Base-by-base conservation (phyloP, 768 basidiomycete genomes). In the Mycena kentingensis region DNA sequence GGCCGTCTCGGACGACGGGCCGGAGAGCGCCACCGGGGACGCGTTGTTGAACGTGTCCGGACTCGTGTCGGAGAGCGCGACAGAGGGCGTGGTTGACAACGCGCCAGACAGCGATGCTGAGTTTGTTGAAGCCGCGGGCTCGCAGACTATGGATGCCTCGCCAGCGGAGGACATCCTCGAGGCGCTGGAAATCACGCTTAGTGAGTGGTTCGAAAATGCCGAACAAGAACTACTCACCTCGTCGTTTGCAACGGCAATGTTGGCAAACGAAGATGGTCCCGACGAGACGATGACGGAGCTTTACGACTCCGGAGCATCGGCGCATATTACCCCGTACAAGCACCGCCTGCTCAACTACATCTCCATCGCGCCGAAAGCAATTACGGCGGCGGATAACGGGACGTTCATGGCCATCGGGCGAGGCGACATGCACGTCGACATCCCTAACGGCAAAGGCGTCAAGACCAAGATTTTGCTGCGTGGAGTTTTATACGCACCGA, bases 271-370 rank as follows among this genome's bases (percentile, higher is more conserved):
- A 26, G 21, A 42, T 26, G 41, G 22, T 5, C 41, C 41, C 6
- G 41, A 42, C 21, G 41, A 42, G 11, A 42, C 41, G 22, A 42
- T 42, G 41, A 47, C 55, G n/a, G 47, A 60, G 22, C 50, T 64
- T 15, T 64, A 57, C 41, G 54, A 64, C 53, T 61, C 54, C 2
- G 60, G 56, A 19, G 55, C 55, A 16, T 54, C 49, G 22, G 18
- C 35, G 24, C 58, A 64, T 34, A 59, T 60, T 46, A 52, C 57
- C 22, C 52, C 51, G 13, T 32, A 55, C n/a, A 32, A 28, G n/a
- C 26, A 65, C 36, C 52, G 50, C 4, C 49, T 65, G 13, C n/a
- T 60, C 48, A 55, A 49, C 37, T 53, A 47, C 41, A 31, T 13
- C 11, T 24, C 49, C 28, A 61, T 55, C 48, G 15, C 46, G 1